Base-by-base conservation (phyloP, 2,329 filamentous ascomycete species). In the Claviceps purpurea region DNA sequence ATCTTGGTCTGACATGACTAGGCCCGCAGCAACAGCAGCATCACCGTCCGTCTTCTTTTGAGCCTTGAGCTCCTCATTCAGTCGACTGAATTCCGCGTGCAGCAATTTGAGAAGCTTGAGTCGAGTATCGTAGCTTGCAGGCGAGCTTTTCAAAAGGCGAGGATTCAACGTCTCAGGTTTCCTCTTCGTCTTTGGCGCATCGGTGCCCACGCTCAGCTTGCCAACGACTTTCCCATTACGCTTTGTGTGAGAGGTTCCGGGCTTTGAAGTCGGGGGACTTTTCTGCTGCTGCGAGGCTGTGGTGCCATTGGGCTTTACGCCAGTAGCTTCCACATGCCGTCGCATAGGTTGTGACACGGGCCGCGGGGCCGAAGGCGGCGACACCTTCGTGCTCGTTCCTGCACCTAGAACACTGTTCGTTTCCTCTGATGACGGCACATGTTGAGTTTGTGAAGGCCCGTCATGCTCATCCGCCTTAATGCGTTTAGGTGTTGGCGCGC, bases 41-140 rank as follows among this genome's bases (percentile, higher is more conserved):
- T 41, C 67, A 13, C 3, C n/a, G 4, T 39, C 46, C n/a, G 72
- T 66, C 37, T 73, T 74, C 30, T 55, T 68, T 44, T 72, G 71
- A 52, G 77, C 79, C 48, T 71, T 71, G 2, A 86, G 65, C 57
- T 81, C 78, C 14, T 73, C 69, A 61, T 91, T 89, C 8, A 90
- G 74, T 4, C 82, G 75, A n/a, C 68, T 65, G 62, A 85, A 79
- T 57, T 87, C 78, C 13, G 75, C 71, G 60, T 89, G 80, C 1
- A 91, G 68, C 57, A 81, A 71, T 56, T 78, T 78, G 24, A 90
- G 64, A 2, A 83, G 70, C 55, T 73, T 75, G 34, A 76, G 66
- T 13, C 82, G 76, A 18, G 74, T 73, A 52, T 75, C 73, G 57
- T 83, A 78, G 42, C 69, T 68, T 3, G 79, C 77, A 1, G 82